phyloP scores from a whole-genome alignment of 345 rosid genomes.

The Gossypium turneri region DNA sequence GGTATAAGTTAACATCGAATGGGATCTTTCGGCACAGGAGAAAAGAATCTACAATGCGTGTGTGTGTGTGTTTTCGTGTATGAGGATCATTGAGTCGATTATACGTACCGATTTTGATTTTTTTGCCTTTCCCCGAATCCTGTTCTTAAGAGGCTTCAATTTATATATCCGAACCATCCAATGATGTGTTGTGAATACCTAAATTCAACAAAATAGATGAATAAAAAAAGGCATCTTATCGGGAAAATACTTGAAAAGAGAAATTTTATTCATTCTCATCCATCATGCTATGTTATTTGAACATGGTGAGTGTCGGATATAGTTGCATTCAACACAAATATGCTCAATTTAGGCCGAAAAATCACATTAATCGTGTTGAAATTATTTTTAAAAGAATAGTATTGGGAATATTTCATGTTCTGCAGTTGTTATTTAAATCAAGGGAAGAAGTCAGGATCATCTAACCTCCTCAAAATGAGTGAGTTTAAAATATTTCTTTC shows the following conservation, averaged over 20 bases:
- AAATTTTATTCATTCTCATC: background rate
- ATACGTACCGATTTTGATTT: background rate
- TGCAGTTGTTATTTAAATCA: background rate
- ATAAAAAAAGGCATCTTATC: background rate
- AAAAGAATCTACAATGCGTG: background rate
- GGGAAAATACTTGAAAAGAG: background rate
- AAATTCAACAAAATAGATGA: slow-evolving; percentile 15
- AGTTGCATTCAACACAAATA: background rate
- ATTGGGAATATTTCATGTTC: background rate
- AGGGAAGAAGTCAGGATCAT: background rate
- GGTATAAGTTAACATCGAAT: no score
- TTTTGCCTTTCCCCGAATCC: background rate
- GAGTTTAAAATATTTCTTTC: slow-evolving; percentile 89
- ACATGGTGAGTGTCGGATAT: no score
- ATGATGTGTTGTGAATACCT: slow-evolving; percentile 98
- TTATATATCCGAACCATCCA: slow-evolving; percentile 99
- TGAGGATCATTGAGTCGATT: background rate
- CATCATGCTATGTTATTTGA: background rate
- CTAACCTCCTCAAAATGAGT: slow-evolving; percentile 95
- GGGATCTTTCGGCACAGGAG: background rate
- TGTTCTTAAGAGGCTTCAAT: slow-evolving; percentile 12
- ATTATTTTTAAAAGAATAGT: background rate
- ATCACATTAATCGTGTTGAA: background rate
- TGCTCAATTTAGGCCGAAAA: background rate
- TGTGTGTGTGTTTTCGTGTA: background rate